Evolutionary conservation across 768 basidiomycete genomes (phyloP).

Genomic region (Pholiota conissans): DNA sequence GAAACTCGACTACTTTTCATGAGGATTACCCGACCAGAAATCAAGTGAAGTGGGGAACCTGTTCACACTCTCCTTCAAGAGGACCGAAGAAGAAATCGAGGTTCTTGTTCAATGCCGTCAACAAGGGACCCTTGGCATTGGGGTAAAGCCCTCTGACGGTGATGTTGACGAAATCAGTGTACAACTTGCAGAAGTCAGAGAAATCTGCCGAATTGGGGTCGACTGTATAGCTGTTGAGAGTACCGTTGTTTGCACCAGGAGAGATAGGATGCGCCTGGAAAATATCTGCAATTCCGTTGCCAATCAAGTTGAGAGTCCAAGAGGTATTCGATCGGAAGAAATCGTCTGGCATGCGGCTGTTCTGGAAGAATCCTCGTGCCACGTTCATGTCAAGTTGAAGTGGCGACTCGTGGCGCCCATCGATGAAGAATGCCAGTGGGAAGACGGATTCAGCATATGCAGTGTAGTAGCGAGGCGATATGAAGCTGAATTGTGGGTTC

Average conservation of each 20-base stretch:
- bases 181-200: constrained; percentile 16
- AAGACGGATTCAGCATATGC: constrained; percentile 18
- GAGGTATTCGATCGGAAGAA: constrained; percentile 16
- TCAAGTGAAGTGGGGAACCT: constrained; percentile 15
- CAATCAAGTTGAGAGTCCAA: neutral
- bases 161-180: constrained; percentile 21
- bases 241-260: constrained; percentile 17
- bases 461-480: constrained; percentile 24
- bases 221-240: constrained; percentile 18
- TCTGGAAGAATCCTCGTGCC: constrained; percentile 24
- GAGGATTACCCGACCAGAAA: no score
- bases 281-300: constrained; percentile 7
- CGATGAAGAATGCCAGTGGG: constrained; percentile 20
- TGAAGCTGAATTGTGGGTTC: constrained; percentile 22
- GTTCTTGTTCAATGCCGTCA: constrained; percentile 17
- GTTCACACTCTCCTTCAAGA: constrained; percentile 4
- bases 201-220: constrained; percentile 20
- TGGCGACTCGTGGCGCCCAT: constrained; percentile 18
- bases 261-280: constrained; percentile 13
- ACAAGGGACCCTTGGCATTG: constrained; percentile 14
- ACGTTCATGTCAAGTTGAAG: constrained; percentile 13
- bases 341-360: constrained; percentile 18
- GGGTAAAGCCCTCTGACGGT: constrained; percentile 22
- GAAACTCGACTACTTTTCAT: no score
- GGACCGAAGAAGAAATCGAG: constrained; percentile 13